These are phyloP conservation scores for Trypanosoma melophagium DNA, from an alignment of 208 protist species.

Conservation along the genomic window DNA sequence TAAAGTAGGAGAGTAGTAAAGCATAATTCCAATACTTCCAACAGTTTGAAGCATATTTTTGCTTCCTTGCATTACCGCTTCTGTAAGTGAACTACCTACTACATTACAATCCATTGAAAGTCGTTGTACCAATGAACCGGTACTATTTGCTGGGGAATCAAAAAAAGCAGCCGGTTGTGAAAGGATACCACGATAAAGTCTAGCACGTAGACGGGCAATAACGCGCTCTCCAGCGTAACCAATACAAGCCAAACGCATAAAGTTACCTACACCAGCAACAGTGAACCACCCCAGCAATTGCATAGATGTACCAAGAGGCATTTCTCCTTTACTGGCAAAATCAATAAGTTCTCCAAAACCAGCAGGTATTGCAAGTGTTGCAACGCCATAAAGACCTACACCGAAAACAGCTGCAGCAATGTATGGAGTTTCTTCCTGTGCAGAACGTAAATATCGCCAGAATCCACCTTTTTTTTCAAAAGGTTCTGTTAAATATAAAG, in stretches of 20 bases:
- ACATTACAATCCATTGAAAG: conserved; percentile 90
- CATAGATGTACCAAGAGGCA: conserved; percentile 75
- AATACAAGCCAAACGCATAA: conserved; percentile 67
- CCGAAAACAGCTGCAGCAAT: conserved; percentile 69
- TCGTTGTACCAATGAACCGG: conserved; percentile 74
- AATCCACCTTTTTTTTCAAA: conserved; percentile 57
- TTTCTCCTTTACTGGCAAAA: conserved; percentile 72
- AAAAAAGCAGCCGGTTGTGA: conserved; percentile 76
- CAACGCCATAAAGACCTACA: conserved; percentile 71
- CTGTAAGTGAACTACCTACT: conserved; percentile 77
- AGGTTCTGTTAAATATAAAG: conserved; percentile 75
- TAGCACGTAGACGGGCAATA: conserved; percentile 64
- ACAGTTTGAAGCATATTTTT: conserved; percentile 84
- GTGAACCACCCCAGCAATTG: conserved; percentile 76
- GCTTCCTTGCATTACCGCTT: conserved; percentile 74
- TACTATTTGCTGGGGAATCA: conserved; percentile 74
- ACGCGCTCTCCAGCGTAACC: conserved; percentile 75
- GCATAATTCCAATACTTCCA: conserved; percentile 81
- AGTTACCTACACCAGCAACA: conserved; percentile 70
- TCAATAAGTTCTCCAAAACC: conserved; percentile 86
- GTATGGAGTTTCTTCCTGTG: conserved; percentile 44
- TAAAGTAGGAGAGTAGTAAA: conserved; percentile 85
- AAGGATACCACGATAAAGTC: conserved; percentile 67
- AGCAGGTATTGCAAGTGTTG: conserved; percentile 81
- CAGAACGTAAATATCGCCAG: conserved; percentile 51